Conservation (phyloP, 2,329 filamentous ascomycete species). For the Zasmidium cellare region DNA sequence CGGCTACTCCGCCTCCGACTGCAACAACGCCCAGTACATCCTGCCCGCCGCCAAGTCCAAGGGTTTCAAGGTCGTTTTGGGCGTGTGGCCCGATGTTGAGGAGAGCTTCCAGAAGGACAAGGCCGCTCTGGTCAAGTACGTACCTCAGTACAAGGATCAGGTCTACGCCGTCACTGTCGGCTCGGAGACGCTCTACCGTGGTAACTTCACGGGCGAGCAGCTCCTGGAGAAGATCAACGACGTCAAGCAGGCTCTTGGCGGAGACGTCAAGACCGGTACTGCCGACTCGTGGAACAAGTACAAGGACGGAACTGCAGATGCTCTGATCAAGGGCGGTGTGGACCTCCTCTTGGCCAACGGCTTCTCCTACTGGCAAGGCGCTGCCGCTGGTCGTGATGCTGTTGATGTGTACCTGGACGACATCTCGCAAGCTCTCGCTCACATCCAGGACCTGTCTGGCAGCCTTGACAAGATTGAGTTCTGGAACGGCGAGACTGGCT, state of each 20-base stretch:
- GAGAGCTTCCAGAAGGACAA: conserved; percentile 63
- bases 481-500: conserved; percentile 69
- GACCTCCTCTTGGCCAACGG: conserved; percentile 66
- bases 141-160: conserved; percentile 54
- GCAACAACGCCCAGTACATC: conserved; percentile 62
- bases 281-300: conserved; percentile 75
- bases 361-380: conserved; percentile 72
- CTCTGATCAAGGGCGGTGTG: conserved; percentile 60
- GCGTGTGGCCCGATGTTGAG: conserved; percentile 68
- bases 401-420: conserved; percentile 67
- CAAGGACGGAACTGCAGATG: conserved; percentile 66
- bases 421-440: conserved; percentile 62
- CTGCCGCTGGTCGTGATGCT: conserved; percentile 49
- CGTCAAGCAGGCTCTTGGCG: conserved; percentile 57
- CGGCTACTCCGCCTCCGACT: conserved; percentile 67
- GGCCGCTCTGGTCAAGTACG: conserved; percentile 54
- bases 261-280: conserved; percentile 60
- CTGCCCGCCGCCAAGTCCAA: conserved; percentile 65
- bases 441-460: conserved; percentile 61
- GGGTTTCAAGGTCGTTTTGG: conserved; percentile 67
- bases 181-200: conserved; percentile 69
- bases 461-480: conserved; percentile 59
- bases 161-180: conserved; percentile 71
- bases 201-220: conserved; percentile 62
- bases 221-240: conserved; percentile 63